These are phyloP conservation scores for Aspergillus indologenus DNA, from an alignment of 495 filamentous ascomycete genomes.

Conservation along the genomic window DNA sequence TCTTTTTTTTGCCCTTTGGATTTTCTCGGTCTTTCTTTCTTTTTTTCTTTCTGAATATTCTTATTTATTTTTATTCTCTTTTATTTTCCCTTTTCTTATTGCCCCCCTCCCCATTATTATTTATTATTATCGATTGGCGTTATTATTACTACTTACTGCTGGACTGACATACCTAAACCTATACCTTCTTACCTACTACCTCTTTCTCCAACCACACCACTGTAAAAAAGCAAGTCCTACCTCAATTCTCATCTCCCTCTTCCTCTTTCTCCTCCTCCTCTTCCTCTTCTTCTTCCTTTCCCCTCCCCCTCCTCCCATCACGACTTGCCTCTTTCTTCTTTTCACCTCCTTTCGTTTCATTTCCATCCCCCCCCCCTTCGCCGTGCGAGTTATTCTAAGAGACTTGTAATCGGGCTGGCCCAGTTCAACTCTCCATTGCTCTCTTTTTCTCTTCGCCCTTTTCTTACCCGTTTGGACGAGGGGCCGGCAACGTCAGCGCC, in stretches of 20 bases:
- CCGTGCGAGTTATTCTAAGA: conserved; percentile 40
- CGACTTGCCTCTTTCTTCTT: conserved; percentile 22
- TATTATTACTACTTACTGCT: conserved; percentile 17
- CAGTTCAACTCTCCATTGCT: conserved; percentile 38
- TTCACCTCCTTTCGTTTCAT: conserved; percentile 36
- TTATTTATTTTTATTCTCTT: conserved; percentile 16
- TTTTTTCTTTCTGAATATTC: conserved; percentile 17
- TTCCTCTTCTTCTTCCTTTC: conserved; percentile 6
- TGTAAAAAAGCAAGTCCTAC: conserved; percentile 24
- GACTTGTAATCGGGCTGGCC: conserved; percentile 42
- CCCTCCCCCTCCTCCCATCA: conserved; percentile 14
- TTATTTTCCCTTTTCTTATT: conserved; percentile 19
- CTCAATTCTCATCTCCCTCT: conserved; percentile 9
- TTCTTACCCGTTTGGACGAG: conserved; percentile 29
- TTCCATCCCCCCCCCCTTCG: conserved; percentile 26
- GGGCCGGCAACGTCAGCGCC: conserved; percentile 20
- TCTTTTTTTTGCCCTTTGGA: conserved; percentile 15
- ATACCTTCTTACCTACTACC: conserved; percentile 5
- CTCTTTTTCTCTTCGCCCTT: conserved; percentile 29
- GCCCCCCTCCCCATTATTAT: conserved; percentile 7
- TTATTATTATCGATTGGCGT: conserved; percentile 19
- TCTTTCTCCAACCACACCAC: conserved; percentile 4
- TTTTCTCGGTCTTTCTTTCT: conserved; percentile 18
- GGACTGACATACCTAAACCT: conserved; percentile 11
- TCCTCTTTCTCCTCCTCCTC: background rate